phyloP scores from a whole-genome alignment of 2,329 filamentous ascomycete species.

The Arthrobotrys megalospora region DNA sequence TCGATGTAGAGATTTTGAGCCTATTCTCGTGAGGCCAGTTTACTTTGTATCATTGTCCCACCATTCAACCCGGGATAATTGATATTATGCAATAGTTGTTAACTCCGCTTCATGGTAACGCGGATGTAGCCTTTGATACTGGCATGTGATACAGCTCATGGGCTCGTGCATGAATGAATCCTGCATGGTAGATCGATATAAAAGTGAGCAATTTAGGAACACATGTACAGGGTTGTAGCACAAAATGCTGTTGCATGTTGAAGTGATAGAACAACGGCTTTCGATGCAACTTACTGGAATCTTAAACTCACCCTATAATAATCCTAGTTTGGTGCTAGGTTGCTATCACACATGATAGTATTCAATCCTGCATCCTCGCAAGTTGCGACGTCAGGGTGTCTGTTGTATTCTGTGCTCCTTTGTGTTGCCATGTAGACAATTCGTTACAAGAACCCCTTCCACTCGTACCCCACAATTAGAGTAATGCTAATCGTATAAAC shows the following conservation, averaged over 20 bases:
- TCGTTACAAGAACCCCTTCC: too few relatives aligned
- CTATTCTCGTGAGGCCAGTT: slow-evolving; percentile 1
- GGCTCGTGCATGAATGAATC: neutral
- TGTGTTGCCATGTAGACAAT: neutral
- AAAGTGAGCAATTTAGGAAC: slow-evolving; percentile 2
- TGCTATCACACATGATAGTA: neutral
- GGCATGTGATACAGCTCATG: neutral
- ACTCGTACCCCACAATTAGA: too few relatives aligned
- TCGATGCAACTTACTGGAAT: neutral
- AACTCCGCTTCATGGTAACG: slow-evolving; percentile 2
- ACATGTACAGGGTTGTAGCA: neutral
- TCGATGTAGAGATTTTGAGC: slow-evolving; percentile 12
- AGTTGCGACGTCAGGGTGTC: too few relatives aligned
- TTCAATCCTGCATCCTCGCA: too few relatives aligned
- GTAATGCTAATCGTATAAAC: too few relatives aligned
- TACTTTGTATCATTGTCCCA: neutral
- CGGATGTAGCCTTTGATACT: neutral
- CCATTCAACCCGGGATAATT: neutral
- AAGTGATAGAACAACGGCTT: neutral
- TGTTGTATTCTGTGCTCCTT: neutral
- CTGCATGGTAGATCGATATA: neutral
- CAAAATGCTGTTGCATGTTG: neutral
- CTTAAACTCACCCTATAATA: neutral
- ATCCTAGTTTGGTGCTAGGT: neutral
- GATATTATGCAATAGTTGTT: neutral